Evolutionary conservation across 176 grass and related monocot genomes (phyloP), one percentile per base, ranked within the genome.

Genomic region (Neostapfia colusana): DNA sequence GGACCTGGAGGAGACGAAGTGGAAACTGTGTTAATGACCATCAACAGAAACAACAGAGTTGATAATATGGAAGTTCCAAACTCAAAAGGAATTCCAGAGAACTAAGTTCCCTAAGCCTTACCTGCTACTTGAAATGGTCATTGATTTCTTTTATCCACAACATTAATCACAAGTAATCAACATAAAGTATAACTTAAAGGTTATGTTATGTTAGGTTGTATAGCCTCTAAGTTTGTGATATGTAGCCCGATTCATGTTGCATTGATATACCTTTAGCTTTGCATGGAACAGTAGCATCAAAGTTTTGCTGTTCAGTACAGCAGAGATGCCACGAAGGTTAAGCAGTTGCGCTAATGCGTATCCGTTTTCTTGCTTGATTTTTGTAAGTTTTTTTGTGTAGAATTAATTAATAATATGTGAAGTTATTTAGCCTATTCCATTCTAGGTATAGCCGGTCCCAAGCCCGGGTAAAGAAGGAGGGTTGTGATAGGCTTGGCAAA

Each of bases 1-100:
- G 95, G 46, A 90, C 95, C 91, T 98, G 89, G 23, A 75, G 42
- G 28, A 69, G 16, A 3, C 36, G 49, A 78, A 79, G 67, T 49
- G 68, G 25, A 59, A 82, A 24, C 23, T 67, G 34, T 6, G 13
- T 25, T 73, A 57, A 79, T 68, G 53, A 58, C 44, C 31, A 62
- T 53, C 24, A 62, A 42, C 35, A 50, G 10, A 57, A 73, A 73
- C 21, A 60, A 26, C 5, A 83, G 58, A 72, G 36, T n/a, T n/a
- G 13, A 37, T 68, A 60, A 72, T 20, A 46, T 18, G 40, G 39
- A 8, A 60, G 75, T 59, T 67, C 27, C n/a, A 76, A 60, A 49
- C 6, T 76, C 6, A 0, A 57, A 20, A 57, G 23, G 17, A 66
- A 82, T 42, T 73, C 17, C 21, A 75, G 25, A 54, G 38, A 37